Evolutionary conservation across 2,329 filamentous ascomycete species (phyloP).

Genomic region (Pyrenophora tritici-repentis): DNA sequence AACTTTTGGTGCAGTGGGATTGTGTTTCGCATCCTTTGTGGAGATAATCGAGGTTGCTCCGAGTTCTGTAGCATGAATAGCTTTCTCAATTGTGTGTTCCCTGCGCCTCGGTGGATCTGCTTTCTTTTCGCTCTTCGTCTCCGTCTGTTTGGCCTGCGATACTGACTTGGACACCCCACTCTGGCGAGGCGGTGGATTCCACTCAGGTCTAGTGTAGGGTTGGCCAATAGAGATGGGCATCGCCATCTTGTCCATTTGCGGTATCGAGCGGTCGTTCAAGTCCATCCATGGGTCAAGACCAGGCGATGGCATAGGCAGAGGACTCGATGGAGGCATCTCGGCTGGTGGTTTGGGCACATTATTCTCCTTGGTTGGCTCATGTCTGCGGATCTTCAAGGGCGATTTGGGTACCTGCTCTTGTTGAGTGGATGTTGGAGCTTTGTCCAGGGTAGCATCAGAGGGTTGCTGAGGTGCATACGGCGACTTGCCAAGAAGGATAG

Average conservation of each 20-base stretch:
- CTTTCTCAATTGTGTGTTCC: not conserved
- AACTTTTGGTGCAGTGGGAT: not conserved
- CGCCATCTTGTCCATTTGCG: conserved; percentile 39
- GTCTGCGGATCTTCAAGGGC: conserved; percentile 26
- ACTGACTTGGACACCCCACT: conserved; percentile 25
- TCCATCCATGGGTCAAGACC: conserved; percentile 39
- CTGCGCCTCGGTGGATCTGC: not conserved
- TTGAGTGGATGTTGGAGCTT: conserved; percentile 10
- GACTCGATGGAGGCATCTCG: conserved; percentile 31
- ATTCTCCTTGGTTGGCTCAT: conserved; percentile 30
- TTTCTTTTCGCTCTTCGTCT: conserved; percentile 9
- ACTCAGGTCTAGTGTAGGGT: conserved; percentile 32
- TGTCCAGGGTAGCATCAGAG: conserved; percentile 15
- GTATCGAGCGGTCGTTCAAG: conserved; percentile 36
- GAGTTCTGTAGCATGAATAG: conserved; percentile 5
- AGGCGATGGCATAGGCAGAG: conserved; percentile 39
- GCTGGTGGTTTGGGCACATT: conserved; percentile 24
- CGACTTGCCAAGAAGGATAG: conserved; percentile 29
- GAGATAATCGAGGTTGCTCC: conserved; percentile 6
- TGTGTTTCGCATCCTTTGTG: conserved; percentile 2
- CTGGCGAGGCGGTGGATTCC: conserved; percentile 28
- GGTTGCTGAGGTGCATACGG: conserved; percentile 14
- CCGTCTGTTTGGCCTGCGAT: conserved; percentile 15
- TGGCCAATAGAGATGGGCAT: conserved; percentile 37
- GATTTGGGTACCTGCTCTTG: conserved; percentile 24